These are phyloP conservation scores for Cercospora nicotianae DNA, from an alignment of 2,329 filamentous ascomycete species.

Conservation along the genomic window DNA sequence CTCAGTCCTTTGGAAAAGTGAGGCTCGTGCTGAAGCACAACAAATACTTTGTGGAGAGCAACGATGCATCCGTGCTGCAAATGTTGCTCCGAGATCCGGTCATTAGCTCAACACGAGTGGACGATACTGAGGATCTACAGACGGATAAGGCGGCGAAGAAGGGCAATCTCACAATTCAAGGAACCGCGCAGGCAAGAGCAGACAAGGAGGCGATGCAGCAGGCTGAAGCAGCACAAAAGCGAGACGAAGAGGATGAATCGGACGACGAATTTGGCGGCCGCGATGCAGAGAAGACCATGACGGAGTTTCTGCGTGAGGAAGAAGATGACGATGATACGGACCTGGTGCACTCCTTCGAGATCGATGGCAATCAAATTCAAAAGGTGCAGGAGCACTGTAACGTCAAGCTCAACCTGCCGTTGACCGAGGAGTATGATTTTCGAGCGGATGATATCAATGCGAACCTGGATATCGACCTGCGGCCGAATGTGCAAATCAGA, in stretches of 20 bases:
- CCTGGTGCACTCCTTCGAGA: constrained; percentile 90
- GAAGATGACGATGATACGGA: constrained; percentile 83
- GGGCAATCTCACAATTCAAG: constrained; percentile 84
- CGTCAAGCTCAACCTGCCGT: constrained; percentile 78
- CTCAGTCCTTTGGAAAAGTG: constrained; percentile 90
- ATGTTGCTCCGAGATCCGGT: constrained; percentile 79
- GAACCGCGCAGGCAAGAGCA: constrained; percentile 88
- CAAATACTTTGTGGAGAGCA: constrained; percentile 89
- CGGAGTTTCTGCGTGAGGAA: constrained; percentile 67
- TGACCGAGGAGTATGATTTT: constrained; percentile 97
- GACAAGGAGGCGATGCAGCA: constrained; percentile 68
- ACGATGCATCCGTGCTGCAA: constrained; percentile 82
- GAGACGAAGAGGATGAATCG: constrained; percentile 54
- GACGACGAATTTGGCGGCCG: constrained; percentile 55
- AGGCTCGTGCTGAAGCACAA: constrained; percentile 94
- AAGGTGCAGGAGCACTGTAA: constrained; percentile 81
- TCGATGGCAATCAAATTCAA: constrained; percentile 78
- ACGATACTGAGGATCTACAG: constrained; percentile 70
- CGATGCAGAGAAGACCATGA: constrained; percentile 58
- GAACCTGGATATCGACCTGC: constrained; percentile 89
- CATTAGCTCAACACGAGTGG: constrained; percentile 76
- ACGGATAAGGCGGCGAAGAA: constrained; percentile 83
- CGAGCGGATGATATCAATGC: constrained; percentile 85
- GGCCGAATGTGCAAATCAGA: constrained; percentile 84
- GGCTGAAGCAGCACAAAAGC: constrained; percentile 46